These are phyloP conservation scores for Aspergillus transmontanensis DNA, from an alignment of 2,329 filamentous ascomycete species.

Conservation along the genomic window DNA sequence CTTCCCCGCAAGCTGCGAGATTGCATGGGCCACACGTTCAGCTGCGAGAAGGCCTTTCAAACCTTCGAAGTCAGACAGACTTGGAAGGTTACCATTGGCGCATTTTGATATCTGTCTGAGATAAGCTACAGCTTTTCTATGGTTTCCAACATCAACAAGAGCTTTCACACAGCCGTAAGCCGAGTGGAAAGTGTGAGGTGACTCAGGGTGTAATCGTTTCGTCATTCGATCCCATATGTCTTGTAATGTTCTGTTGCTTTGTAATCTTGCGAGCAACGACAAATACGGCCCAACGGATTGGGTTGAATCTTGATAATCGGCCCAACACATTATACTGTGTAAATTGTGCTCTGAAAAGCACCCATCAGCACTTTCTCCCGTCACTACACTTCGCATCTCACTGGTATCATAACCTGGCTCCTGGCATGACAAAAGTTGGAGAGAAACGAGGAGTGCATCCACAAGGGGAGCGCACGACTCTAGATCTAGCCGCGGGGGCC, in stretches of 20 bases:
- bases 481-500: neutral
- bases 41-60: slow-evolving; percentile 27
- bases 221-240: slow-evolving; percentile 28
- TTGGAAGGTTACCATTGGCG: slow-evolving; percentile 25
- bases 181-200: slow-evolving; percentile 12
- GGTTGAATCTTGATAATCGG: neutral
- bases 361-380: slow-evolving; percentile 20
- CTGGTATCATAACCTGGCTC: slow-evolving; percentile 21
- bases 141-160: slow-evolving; percentile 26
- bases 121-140: slow-evolving; percentile 26
- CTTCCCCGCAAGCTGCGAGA: slow-evolving; percentile 27
- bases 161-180: slow-evolving; percentile 29
- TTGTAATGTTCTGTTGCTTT: slow-evolving; percentile 23
- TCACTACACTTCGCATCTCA: slow-evolving; percentile 25
- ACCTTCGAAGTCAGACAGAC: slow-evolving; percentile 24
- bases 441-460: slow-evolving; percentile 22
- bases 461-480: slow-evolving; percentile 24
- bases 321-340: slow-evolving; percentile 24
- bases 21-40: slow-evolving; percentile 18
- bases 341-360: slow-evolving; percentile 10
- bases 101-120: slow-evolving; percentile 28
- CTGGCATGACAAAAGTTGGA: slow-evolving; percentile 26
- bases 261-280: slow-evolving; percentile 29
- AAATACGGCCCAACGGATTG: slow-evolving; percentile 22
- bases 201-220: slow-evolving; percentile 9